Base-by-base conservation (phyloP, 2,329 filamentous ascomycete species). In the Podosphaera xanthii region DNA sequence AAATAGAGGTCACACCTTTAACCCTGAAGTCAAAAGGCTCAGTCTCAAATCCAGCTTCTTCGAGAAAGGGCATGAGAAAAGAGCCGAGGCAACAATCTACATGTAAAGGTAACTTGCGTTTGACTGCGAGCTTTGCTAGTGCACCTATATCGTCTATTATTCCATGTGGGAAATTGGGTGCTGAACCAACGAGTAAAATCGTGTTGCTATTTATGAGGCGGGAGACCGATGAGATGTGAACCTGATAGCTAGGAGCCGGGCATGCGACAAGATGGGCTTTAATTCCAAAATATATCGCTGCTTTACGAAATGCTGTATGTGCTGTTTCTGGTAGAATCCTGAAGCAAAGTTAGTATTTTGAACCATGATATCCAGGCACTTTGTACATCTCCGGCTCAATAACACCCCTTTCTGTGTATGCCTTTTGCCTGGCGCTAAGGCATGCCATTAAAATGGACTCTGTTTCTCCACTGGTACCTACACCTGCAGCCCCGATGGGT, bases 361-460 rank as follows among this genome's bases (percentile, higher is more conserved):
- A 10, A 49, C 53, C 9, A 31, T 9, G 38, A 30, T 9, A 12
- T 8, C 14, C 7, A 34, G 30, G 48, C 10, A 50, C 14, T n/a
- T 71, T 80, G 72, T 74, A 89, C 88, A 98, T 97, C 72, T 98
- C 92, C 0, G 92, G 92, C 70, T 95, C 86, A 0, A 83, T 94
- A 34, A 98, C 81, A 60, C 89, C 84, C 57, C 90, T 82, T 74
- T 98, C 92, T 49, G 76, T 74, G 66, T 85, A 87, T 1, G 84
- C 92, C 74, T 92, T 94, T 70, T 97, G 87, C 61, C 92, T 81
- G 8, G 92, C 92, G 61, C 84, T 85, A 65, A 97, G 75, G 68
- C 88, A 94, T 42, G 92, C 92, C 87, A 96, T 94, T 60, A 98
- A 75, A 67, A 98, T 98, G 61, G 88, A 94, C 72, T 98, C 92